Evolutionary conservation across 305 asterid species (phyloP).

Genomic region (Rubia tinctorum): DNA sequence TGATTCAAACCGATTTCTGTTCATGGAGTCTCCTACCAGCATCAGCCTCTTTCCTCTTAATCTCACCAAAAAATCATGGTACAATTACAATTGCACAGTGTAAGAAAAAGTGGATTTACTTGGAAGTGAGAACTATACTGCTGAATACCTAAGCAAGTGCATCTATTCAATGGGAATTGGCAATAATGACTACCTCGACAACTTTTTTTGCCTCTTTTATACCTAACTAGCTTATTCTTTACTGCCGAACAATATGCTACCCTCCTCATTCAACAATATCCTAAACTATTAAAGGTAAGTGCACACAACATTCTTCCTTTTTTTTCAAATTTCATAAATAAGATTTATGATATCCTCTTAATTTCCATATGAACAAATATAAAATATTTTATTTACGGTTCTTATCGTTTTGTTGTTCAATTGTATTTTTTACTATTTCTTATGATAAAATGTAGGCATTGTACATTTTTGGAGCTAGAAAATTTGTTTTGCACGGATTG

Average conservation of each 20-base stretch:
- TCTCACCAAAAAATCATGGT: conserved; percentile 67
- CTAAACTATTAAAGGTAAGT: not conserved
- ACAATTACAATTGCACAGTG: not conserved
- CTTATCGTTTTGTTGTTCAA: too few species aligned
- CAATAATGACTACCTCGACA: not conserved
- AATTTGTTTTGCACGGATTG: not conserved
- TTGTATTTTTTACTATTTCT: too few species aligned
- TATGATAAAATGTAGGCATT: not conserved
- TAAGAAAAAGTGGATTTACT: not conserved
- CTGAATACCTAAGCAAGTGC: not conserved
- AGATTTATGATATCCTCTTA: too few species aligned
- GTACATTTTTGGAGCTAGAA: not conserved
- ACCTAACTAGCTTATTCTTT: not conserved
- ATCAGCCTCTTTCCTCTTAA: conserved; percentile 79
- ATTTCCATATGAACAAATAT: too few species aligned
- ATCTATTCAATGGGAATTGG: not conserved
- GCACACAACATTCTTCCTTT: not conserved
- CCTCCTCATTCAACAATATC: not conserved
- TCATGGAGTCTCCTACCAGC: conserved; percentile 98
- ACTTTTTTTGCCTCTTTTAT: not conserved
- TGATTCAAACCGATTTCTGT: conserved; percentile 94
- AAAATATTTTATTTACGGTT: too few species aligned
- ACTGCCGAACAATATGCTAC: not conserved
- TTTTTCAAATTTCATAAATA: too few species aligned
- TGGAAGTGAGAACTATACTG: not conserved